These are phyloP conservation scores for Hypoxylon sp. DNA, from an alignment of 2,329 filamentous ascomycete species.

Conservation along the genomic window DNA sequence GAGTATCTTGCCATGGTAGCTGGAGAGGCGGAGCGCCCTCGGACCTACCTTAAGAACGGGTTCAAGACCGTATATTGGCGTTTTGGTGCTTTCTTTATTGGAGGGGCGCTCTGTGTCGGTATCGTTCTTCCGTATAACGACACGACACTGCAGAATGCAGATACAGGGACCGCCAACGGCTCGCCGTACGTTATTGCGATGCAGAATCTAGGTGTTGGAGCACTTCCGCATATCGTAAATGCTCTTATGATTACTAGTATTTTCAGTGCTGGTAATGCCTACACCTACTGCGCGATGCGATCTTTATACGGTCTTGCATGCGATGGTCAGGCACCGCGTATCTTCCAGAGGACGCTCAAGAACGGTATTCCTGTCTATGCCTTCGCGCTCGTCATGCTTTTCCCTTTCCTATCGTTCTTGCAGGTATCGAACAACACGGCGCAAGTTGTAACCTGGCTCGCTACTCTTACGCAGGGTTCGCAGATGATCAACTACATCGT, in stretches of 20 bases:
- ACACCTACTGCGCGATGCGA: slow-evolving; percentile 73
- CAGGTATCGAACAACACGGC: slow-evolving; percentile 52
- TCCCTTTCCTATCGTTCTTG: slow-evolving; percentile 73
- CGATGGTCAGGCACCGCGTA: slow-evolving; percentile 67
- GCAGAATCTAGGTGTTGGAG: slow-evolving; percentile 67
- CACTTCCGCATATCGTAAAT: slow-evolving; percentile 73
- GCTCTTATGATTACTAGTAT: slow-evolving; percentile 72
- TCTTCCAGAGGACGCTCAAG: slow-evolving; percentile 68
- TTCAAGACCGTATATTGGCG: slow-evolving; percentile 78
- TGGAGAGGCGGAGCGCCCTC: slow-evolving; percentile 70
- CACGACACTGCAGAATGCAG: slow-evolving; percentile 65
- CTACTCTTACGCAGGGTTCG: slow-evolving; percentile 58
- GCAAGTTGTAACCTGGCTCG: slow-evolving; percentile 53
- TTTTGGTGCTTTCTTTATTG: slow-evolving; percentile 75
- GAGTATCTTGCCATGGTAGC: slow-evolving; percentile 70
- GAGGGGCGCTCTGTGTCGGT: slow-evolving; percentile 74
- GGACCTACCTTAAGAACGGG: slow-evolving; percentile 71
- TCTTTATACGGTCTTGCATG: slow-evolving; percentile 72
- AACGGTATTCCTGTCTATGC: slow-evolving; percentile 75
- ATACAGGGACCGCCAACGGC: slow-evolving; percentile 67
- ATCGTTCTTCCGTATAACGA: slow-evolving; percentile 75
- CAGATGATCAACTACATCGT: slow-evolving; percentile 74
- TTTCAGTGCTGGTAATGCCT: slow-evolving; percentile 73
- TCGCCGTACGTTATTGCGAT: slow-evolving; percentile 71
- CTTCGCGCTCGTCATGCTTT: slow-evolving; percentile 69